These are phyloP conservation scores for Talaromyces sp. DNA, from an alignment of 2,329 filamentous ascomycete genomes.

Conservation along the genomic window DNA sequence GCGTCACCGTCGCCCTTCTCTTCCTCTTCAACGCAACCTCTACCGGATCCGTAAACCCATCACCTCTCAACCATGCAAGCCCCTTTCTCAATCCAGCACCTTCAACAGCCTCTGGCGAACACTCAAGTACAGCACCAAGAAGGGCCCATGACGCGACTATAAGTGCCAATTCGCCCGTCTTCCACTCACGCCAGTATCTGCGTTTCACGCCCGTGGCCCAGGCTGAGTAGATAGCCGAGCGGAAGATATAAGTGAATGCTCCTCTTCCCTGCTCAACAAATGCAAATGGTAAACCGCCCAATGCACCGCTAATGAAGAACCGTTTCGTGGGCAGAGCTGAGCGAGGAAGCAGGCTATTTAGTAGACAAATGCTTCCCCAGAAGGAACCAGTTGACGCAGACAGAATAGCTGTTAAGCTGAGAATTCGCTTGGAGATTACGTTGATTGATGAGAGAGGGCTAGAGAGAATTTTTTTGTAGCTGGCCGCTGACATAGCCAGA, in stretches of 20 bases:
- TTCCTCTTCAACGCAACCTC: slow-evolving; percentile 43
- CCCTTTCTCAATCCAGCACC: slow-evolving; percentile 67
- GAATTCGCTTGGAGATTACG: slow-evolving; percentile 62
- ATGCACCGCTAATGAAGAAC: slow-evolving; percentile 83
- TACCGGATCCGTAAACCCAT: slow-evolving; percentile 69
- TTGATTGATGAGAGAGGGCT: slow-evolving; percentile 66
- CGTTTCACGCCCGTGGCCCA: slow-evolving; percentile 95
- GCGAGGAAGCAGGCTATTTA: slow-evolving; percentile 74
- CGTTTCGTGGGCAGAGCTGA: slow-evolving; percentile 74
- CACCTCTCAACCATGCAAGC: slow-evolving; percentile 69
- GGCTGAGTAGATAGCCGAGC: slow-evolving; percentile 73
- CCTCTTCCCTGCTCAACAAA: slow-evolving; percentile 57
- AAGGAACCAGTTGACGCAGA: slow-evolving; percentile 79
- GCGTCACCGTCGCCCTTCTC: slow-evolving; percentile 16
- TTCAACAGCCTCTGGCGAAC: slow-evolving; percentile 63
- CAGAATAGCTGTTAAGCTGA: slow-evolving; percentile 72
- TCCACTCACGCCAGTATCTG: slow-evolving; percentile 79
- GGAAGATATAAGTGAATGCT: slow-evolving; percentile 74
- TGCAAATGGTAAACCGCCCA: slow-evolving; percentile 76
- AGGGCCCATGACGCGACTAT: slow-evolving; percentile 76
- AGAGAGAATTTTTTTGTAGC: slow-evolving; percentile 64
- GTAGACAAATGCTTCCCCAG: slow-evolving; percentile 87
- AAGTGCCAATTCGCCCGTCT: slow-evolving; percentile 77
- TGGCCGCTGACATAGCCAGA: slow-evolving; percentile 62
- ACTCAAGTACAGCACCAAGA: slow-evolving; percentile 74